Conservation (phyloP, 2,329 filamentous ascomycete genomes). For the Xylaria sp. region DNA sequence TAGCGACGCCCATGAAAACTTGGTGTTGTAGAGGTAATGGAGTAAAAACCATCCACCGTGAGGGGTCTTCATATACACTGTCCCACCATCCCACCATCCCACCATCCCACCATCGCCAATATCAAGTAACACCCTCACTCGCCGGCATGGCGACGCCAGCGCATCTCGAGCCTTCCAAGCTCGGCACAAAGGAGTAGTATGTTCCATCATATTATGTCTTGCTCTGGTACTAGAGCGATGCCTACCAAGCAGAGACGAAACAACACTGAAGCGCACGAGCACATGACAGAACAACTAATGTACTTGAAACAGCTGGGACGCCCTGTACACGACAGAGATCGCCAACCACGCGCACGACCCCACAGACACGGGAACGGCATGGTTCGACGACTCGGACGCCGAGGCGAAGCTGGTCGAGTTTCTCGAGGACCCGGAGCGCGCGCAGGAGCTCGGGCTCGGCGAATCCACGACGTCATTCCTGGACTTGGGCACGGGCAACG, state of each 20-base stretch:
- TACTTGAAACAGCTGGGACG: conserved; percentile 74
- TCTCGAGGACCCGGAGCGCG: conserved; percentile 57
- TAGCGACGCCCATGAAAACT: not conserved
- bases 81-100: no score
- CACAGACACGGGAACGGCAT: conserved; percentile 85
- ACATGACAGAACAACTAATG: no score
- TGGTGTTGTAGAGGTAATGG: not conserved
- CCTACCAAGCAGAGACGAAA: not conserved
- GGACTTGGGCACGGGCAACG: conserved; percentile 94
- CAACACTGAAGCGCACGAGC: no score
- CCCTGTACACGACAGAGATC: conserved; percentile 76
- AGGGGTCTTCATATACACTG: no score
- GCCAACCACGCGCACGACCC: conserved; percentile 77
- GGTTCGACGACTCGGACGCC: conserved; percentile 95
- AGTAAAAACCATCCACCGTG: no score
- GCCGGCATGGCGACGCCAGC: conserved; percentile 57
- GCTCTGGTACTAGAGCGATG: conserved; percentile 2
- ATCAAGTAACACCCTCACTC: not conserved
- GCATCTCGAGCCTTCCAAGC: conserved; percentile 77
- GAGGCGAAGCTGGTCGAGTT: conserved; percentile 80
- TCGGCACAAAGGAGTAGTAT: conserved; percentile 93
- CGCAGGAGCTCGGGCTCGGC: conserved; percentile 17
- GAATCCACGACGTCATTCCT: conserved; percentile 69
- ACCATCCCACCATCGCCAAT: conserved; percentile 2
- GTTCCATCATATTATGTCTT: conserved; percentile 46